Evolutionary conservation across 2,329 filamentous ascomycete genomes (phyloP).

Genomic region (Coleophoma cylindrospora): DNA sequence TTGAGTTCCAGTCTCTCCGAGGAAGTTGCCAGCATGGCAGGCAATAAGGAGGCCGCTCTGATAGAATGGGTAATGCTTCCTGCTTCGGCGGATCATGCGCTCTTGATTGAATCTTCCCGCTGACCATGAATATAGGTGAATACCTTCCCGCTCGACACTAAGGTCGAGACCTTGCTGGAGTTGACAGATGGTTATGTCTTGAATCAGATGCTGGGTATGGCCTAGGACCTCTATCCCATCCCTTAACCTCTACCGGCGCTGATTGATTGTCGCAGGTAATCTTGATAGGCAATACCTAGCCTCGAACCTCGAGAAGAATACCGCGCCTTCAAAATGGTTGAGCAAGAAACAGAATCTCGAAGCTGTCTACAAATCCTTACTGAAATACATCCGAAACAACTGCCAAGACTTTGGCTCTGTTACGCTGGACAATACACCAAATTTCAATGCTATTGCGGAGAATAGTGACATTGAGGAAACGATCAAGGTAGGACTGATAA

Average conservation of each 20-base stretch:
- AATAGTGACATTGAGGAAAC: conserved; percentile 50
- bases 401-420: conserved; percentile 46
- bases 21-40: not conserved
- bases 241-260: conserved; percentile 20
- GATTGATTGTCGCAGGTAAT: conserved; percentile 47
- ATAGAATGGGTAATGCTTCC: conserved; percentile 45
- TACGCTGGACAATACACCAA: conserved; percentile 38
- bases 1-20: too few species aligned
- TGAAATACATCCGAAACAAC: conserved; percentile 49
- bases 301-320: conserved; percentile 43
- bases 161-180: conserved; percentile 23
- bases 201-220: conserved; percentile 32
- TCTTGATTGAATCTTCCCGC: conserved; percentile 6
- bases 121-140: conserved; percentile 23
- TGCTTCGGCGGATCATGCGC: conserved; percentile 1
- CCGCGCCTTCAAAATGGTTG: conserved; percentile 25
- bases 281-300: conserved; percentile 53
- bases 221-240: conserved; percentile 10
- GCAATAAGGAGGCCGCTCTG: conserved; percentile 46
- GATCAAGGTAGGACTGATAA: conserved; percentile 36
- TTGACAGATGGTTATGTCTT: conserved; percentile 28
- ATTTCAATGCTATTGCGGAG: conserved; percentile 54
- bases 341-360: conserved; percentile 47
- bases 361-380: conserved; percentile 47
- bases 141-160: conserved; percentile 24